A percentile compares a stretch with the other conserved stretches of the same genome.
These are phyloP conservation scores for Platanthera zijinensis DNA, from an alignment of 106 monocot genomes.

Conservation along the genomic window DNA sequence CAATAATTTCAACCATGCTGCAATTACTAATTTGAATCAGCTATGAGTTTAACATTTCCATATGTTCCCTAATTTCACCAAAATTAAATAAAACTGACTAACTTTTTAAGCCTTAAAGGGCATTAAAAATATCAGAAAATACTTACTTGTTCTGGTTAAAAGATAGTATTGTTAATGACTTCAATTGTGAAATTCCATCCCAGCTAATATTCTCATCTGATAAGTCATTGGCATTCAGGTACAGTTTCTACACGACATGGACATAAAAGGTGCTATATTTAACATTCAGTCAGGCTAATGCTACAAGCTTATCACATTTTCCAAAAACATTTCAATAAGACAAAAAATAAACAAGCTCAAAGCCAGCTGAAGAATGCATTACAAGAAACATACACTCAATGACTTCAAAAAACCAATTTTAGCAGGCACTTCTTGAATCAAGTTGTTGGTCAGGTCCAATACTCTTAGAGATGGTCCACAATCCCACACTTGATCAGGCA, in stretches of 20 bases:
- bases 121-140: neutral
- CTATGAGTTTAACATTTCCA: neutral
- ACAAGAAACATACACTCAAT: constrained; percentile 42
- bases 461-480: constrained; percentile 56
- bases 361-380: neutral
- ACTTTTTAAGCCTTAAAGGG: neutral
- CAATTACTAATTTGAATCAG: neutral
- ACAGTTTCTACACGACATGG: constrained; percentile 61
- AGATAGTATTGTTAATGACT: constrained; percentile 51
- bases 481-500: constrained; percentile 87
- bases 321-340: neutral
- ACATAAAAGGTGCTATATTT: neutral
- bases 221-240: constrained; percentile 74
- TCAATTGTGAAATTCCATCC: constrained; percentile 70
- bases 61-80: neutral
- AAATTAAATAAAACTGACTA: neutral
- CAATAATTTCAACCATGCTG: neutral
- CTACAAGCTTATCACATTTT: neutral
- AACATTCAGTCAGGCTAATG: neutral
- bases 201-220: constrained; percentile 59
- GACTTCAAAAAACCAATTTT: constrained; percentile 46
- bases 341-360: neutral
- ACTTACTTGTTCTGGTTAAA: constrained; percentile 74
- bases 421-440: constrained; percentile 52
- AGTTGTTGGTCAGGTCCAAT: constrained; percentile 67